These are phyloP conservation scores for Phytophthora pseudosyringae DNA, from an alignment of 352 stramenopile species.

Conservation along the genomic window DNA sequence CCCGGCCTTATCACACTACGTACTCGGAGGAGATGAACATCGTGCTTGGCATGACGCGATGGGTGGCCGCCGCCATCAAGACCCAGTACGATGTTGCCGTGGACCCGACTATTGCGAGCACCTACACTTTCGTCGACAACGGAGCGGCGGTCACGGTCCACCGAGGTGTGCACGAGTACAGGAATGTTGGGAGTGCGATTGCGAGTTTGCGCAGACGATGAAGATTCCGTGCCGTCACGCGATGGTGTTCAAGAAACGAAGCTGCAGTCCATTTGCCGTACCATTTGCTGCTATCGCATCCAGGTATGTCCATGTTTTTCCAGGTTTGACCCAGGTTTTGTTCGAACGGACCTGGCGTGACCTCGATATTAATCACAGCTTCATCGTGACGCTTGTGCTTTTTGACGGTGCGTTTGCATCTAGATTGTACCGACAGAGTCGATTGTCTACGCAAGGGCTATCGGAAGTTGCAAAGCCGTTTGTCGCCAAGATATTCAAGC, in stretches of 20 bases:
- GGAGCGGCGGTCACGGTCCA: not conserved
- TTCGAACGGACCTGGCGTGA: too few relatives aligned
- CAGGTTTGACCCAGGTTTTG: not conserved
- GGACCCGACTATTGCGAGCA: not conserved
- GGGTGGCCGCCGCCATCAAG: slow-evolving; percentile 1
- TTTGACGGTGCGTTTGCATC: not conserved
- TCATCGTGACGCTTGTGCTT: not conserved
- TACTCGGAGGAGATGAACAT: slow-evolving; percentile 3
- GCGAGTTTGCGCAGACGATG: slow-evolving; percentile 5
- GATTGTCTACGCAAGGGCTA: not conserved
- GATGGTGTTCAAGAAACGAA: slow-evolving; percentile 14
- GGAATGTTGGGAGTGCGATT: slow-evolving; percentile 6
- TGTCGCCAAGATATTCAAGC: not conserved
- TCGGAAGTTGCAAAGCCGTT: not conserved
- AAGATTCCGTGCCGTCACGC: slow-evolving; percentile 14
- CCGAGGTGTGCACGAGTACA: not conserved
- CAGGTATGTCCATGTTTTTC: not conserved
- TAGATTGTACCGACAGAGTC: not conserved
- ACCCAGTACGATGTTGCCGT: slow-evolving; percentile 8
- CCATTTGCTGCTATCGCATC: slow-evolving; percentile 8
- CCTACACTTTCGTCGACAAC: slow-evolving; percentile 1
- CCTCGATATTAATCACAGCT: too few relatives aligned
- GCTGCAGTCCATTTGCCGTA: slow-evolving; percentile 15
- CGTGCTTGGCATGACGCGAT: slow-evolving; percentile 4
- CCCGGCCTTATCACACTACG: too few relatives aligned